phyloP scores from a whole-genome alignment of 352 stramenopile species.

The Phytophthora pluvialis region DNA sequence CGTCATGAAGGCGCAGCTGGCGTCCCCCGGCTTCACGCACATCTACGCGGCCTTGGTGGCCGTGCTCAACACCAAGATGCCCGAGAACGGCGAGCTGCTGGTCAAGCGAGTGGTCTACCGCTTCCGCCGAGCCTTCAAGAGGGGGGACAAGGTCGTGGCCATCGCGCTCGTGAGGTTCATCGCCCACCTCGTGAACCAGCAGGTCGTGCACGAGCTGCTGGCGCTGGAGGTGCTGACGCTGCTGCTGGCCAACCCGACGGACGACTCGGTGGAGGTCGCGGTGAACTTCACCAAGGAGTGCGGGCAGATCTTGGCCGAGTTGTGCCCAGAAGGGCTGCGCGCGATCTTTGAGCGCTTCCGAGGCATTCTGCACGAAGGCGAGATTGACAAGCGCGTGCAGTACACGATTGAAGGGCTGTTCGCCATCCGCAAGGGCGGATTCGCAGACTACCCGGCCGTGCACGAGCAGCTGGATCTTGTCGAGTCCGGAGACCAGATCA shows the following conservation, averaged over 20 bases:
- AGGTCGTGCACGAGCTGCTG: constrained; percentile 97
- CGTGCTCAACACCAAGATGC: constrained; percentile 99
- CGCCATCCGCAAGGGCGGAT: constrained; percentile 95
- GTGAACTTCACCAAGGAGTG: constrained; percentile 98
- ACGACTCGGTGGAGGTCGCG: constrained; percentile 98
- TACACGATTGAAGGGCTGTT: constrained; percentile 99
- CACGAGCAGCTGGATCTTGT: constrained; percentile 97
- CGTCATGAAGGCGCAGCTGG: constrained; percentile 96
- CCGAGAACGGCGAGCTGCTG: constrained; percentile 96
- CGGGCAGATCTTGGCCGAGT: constrained; percentile 88
- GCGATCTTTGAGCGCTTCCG: constrained; percentile 98
- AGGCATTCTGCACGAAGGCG: constrained; percentile 97
- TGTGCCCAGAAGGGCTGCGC: constrained; percentile 91
- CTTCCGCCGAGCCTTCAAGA: constrained; percentile 96
- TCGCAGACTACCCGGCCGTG: constrained; percentile 95
- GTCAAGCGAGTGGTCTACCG: constrained; percentile 94
- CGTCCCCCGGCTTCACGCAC: constrained; percentile 96
- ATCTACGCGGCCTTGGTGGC: constrained; percentile 97
- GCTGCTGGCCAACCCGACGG: constrained; percentile 96
- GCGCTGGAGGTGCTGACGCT: constrained; percentile 97
- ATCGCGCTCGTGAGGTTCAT: constrained; percentile 97
- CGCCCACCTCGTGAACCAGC: constrained; percentile 98
- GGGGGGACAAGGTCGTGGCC: constrained; percentile 96
- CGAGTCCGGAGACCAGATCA: constrained; percentile 99
- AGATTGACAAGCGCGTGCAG: constrained; percentile 97